Base-by-base conservation (phyloP, 2,329 filamentous ascomycete genomes). In the Ceratocystis ficicola region DNA sequence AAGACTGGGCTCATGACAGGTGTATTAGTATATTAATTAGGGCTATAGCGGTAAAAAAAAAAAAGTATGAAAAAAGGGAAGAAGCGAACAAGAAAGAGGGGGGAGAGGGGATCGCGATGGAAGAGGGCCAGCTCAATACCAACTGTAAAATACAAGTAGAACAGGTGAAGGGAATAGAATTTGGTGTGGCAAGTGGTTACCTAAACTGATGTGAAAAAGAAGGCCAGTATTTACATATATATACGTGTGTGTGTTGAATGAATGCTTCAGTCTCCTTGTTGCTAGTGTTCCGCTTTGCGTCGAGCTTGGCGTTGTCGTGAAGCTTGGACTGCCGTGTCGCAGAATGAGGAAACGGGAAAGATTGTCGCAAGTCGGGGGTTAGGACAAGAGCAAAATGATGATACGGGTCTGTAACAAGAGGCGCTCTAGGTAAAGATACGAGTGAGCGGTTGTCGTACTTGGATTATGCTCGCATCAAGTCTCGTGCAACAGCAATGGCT, bases 391-490 rank as follows among this genome's bases (percentile, higher is more conserved):
- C 59, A 63, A 28, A 48, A 55, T 66, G 50, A 32, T 63, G 65
- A 66, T 63, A 66, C 65, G 32, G 65, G 30, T 66, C 41, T 66
- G 65, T 66, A 62, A 50, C 65, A 48, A 17, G 36, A 41, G 3
- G 2, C 55, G 55, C 5, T n/a, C 6, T 8, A 36, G 10, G 7
- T 17, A 17, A n/a, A 36, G 52, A 52, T 28, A 28, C 15, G 20
- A 17, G 17, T 2, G 17, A 59, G 50, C 28, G 52, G 5, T 8
- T 17, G 28, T 59, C 5, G 28, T n/a, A n/a, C 55, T 17, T 41
- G 28, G 5, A 36, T 59, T 59, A 59, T 59, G 32, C 12, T 6
- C 7, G 30, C 32, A 36, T 59, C 28, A 22, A 36, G 55, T 8
- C 5, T 36, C 20, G 28, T 36, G 55, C 28, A 30, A n/a, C 7